A percentile compares a stretch with the other conserved stretches of the same genome.
These are phyloP conservation scores for Dendryphion nanum DNA, from an alignment of 2,329 filamentous ascomycete species.

Conservation along the genomic window DNA sequence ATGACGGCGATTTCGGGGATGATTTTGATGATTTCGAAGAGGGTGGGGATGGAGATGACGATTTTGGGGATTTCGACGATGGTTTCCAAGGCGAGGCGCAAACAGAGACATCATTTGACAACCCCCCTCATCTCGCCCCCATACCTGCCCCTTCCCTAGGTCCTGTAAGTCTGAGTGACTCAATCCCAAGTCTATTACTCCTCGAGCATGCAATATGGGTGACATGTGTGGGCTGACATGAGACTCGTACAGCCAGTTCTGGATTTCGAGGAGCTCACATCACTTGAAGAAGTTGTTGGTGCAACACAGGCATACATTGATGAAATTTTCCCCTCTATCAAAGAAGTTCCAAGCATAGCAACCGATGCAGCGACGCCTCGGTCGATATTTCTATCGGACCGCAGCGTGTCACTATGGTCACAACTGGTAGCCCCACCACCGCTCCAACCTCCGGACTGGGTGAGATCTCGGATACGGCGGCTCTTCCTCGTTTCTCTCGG, in stretches of 20 bases:
- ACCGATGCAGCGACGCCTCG: slow-evolving; percentile 25
- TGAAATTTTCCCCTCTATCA: slow-evolving; percentile 51
- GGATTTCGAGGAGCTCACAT: slow-evolving; percentile 62
- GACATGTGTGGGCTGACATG: slow-evolving; percentile 30
- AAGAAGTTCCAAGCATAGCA: slow-evolving; percentile 45
- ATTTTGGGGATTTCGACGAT: slow-evolving; percentile 55
- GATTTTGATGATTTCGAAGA: slow-evolving; percentile 67
- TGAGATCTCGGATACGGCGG: slow-evolving; percentile 88
- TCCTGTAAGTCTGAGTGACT: slow-evolving; percentile 48
- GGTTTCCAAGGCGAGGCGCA: slow-evolving; percentile 41
- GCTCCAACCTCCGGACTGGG: slow-evolving; percentile 95
- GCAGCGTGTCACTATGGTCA: slow-evolving; percentile 90
- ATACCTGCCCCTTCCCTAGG: slow-evolving; percentile 43
- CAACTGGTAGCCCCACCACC: slow-evolving; percentile 94
- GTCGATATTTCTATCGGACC: slow-evolving; percentile 67
- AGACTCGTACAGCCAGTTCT: slow-evolving; percentile 58
- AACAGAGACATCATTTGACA: slow-evolving; percentile 40
- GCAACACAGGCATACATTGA: slow-evolving; percentile 66
- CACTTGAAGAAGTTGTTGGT: slow-evolving; percentile 57
- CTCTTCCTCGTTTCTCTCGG: slow-evolving; percentile 94
- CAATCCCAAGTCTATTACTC: slow-evolving; percentile 34
- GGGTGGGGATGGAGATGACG: slow-evolving; percentile 49
- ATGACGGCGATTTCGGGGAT: slow-evolving; percentile 70
- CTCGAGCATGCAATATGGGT: slow-evolving; percentile 26
- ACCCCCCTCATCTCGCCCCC: slow-evolving; percentile 37